A percentile compares a stretch with the other conserved stretches of the same genome.
phyloP scores from a whole-genome alignment of 306 rosid species.

The Abrus precatorius region DNA sequence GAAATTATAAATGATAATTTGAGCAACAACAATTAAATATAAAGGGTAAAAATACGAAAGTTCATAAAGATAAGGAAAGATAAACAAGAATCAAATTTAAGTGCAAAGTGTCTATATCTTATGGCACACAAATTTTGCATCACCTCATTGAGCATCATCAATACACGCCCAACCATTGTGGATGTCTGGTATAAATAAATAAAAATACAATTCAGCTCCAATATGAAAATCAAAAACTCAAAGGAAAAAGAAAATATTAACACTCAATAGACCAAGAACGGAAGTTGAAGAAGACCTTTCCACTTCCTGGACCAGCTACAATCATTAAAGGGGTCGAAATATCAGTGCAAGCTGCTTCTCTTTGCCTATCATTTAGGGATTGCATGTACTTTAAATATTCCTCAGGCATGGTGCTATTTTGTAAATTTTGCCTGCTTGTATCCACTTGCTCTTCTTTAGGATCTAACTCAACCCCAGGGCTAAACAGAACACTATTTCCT shows the following conservation, averaged over 20 bases:
- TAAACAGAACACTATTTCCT: conserved; percentile 47
- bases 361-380: conserved; percentile 81
- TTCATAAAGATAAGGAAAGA: conserved; percentile 19
- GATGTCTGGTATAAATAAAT: conserved; percentile 75
- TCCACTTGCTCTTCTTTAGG: conserved; percentile 42
- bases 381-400: conserved; percentile 72
- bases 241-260: conserved; percentile 4
- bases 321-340: conserved; percentile 85
- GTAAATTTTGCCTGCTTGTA: conserved; percentile 23
- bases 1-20: conserved; percentile 32
- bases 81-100: conserved; percentile 29
- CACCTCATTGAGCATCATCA: conserved; percentile 93
- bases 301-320: conserved; percentile 98
- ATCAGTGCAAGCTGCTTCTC: conserved; percentile 88
- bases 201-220: conserved; percentile 48
- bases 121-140: conserved; percentile 14
- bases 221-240: conserved; percentile 20
- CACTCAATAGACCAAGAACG: conserved; percentile 3
- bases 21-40: conserved; percentile 31
- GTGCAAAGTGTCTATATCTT: conserved; percentile 26
- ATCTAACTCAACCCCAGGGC: conserved; percentile 45
- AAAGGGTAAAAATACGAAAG: conserved; percentile 11
- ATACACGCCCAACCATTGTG: conserved; percentile 95
- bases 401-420: conserved; percentile 68
- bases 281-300: conserved; percentile 69